Evolutionary conservation across 169 alveolate species (phyloP).

Genomic region (Cryptosporidium viatorum): DNA sequence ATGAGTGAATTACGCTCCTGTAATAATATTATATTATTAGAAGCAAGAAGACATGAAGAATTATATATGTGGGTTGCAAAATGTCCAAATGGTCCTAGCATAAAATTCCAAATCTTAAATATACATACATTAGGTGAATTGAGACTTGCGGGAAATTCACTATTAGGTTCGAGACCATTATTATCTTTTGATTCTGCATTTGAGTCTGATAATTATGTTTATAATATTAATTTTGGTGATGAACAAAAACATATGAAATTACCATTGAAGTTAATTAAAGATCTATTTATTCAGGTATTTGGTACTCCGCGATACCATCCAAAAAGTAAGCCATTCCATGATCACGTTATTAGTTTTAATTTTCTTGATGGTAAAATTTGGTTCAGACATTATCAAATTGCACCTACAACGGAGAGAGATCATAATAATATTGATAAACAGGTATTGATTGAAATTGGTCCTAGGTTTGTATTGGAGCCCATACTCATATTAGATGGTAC

Average conservation of each 20-base stretch:
- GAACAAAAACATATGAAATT: conserved; percentile 47
- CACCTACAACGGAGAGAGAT: conserved; percentile 81
- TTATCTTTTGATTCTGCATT: conserved; percentile 91
- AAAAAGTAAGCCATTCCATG: conserved; percentile 95
- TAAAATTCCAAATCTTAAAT: conserved; percentile 90
- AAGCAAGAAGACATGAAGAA: conserved; percentile 89
- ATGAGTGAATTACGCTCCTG: conserved; percentile 86
- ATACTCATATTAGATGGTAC: conserved; percentile 89
- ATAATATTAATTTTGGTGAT: conserved; percentile 23
- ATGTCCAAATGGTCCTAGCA: conserved; percentile 96
- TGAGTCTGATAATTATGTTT: conserved; percentile 58
- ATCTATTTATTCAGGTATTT: conserved; percentile 84
- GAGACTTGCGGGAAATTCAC: conserved; percentile 93
- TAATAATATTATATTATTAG: conserved; percentile 91
- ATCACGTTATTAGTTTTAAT: conserved; percentile 92
- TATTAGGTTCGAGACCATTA: conserved; percentile 94
- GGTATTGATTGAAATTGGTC: conserved; percentile 90
- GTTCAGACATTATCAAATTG: conserved; percentile 93
- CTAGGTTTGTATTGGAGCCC: conserved; percentile 93
- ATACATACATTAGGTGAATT: conserved; percentile 93
- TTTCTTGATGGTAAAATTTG: conserved; percentile 88
- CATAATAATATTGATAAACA: conserved; percentile 86
- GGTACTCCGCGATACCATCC: conserved; percentile 96
- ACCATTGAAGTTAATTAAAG: conserved; percentile 50
- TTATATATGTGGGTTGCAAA: conserved; percentile 93